phyloP scores from a whole-genome alignment of 2,329 filamentous ascomycete species.

The Lanzia echinophila region DNA sequence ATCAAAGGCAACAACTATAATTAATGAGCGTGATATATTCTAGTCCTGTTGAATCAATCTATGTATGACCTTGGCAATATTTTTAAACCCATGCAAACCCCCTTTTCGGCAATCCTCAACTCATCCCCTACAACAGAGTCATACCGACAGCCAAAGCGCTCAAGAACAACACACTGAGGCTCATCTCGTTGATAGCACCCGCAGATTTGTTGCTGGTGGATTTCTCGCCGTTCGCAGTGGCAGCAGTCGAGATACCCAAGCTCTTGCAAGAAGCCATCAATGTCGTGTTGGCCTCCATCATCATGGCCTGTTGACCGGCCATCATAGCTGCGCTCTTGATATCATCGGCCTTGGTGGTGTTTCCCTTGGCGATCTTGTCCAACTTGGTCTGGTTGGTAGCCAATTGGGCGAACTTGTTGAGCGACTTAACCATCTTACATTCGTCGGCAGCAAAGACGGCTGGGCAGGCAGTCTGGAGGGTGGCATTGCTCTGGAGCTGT shows the following conservation, averaged over 20 bases:
- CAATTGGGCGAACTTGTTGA: constrained; percentile 23
- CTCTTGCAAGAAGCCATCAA: constrained; percentile 21
- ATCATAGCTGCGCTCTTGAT: constrained; percentile 35
- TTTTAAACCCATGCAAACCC: too few relatives aligned
- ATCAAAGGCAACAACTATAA: too few relatives aligned
- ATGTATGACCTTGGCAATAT: too few relatives aligned
- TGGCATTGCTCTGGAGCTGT: constrained; percentile 13
- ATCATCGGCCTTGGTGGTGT: constrained; percentile 32
- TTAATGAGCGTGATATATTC: too few relatives aligned
- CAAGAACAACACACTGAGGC: too few relatives aligned
- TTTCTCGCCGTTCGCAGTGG: too few relatives aligned
- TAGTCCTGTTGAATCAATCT: too few relatives aligned
- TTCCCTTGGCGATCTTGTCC: constrained; percentile 29
- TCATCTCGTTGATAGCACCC: too few relatives aligned
- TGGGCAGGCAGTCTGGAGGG: constrained; percentile 15
- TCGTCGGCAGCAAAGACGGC: constrained; percentile 3
- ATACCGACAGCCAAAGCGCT: too few relatives aligned
- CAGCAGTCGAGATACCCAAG: not conserved
- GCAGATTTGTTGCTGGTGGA: too few relatives aligned
- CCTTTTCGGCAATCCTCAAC: too few relatives aligned
- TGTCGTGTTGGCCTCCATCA: constrained; percentile 33
- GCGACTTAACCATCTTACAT: not conserved
- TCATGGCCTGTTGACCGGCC: constrained; percentile 26
- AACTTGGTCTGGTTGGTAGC: constrained; percentile 34
- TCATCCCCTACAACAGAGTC: too few relatives aligned